Base-by-base conservation (phyloP, 345 rosid species). In the Eucalyptus paniculata region DNA sequence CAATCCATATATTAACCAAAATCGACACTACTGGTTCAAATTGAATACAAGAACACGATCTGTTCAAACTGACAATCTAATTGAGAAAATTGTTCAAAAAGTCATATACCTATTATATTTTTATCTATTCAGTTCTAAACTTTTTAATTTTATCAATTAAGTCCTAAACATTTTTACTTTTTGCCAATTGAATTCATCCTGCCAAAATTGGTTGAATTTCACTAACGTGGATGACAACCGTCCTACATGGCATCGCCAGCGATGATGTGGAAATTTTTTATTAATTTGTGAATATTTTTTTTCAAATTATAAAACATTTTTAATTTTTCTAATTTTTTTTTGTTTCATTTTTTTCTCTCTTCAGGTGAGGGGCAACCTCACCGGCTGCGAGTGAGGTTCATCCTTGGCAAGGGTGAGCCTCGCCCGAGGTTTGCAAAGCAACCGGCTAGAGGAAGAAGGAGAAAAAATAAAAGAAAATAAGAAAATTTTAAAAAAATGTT, bases 171-270 rank as follows among this genome's bases (percentile, higher is more conserved):
- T 50, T 50, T 50, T 50, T 0, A 50, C 6, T 50, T 50, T 2
- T 50, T 50, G 1, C 1, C 3, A 50, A 14, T 50, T 50, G 6
- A 50, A 2, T 50, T 0, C 17, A 50, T 50, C 0, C 3, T 0
- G 6, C 17, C 17, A 14, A 50, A 50, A 50, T 50, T 50, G 17
- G 6, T 3, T 0, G 0, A 0, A 50, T 2, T 50, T 50, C 51
- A 50, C 3, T 50, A 2, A 50, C 1, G 0, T 50, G 0, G 6
- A 50, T 50, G 51, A 0, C 6, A 5, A 1, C 3, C 0, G 0
- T 50, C 51, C 17, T 50, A 50, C 6, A 2, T 50, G 6, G 17
- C 17, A 50, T 50, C 0, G 17, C 50, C 3, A 2, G 3, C 50
- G 3, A 50, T 50, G 50, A 50, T 0, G 2, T 50, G 53, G 19